Evolutionary conservation across 2,329 filamentous ascomycete species (phyloP).

Genomic region (Teratosphaeria pseudoeucalypti): DNA sequence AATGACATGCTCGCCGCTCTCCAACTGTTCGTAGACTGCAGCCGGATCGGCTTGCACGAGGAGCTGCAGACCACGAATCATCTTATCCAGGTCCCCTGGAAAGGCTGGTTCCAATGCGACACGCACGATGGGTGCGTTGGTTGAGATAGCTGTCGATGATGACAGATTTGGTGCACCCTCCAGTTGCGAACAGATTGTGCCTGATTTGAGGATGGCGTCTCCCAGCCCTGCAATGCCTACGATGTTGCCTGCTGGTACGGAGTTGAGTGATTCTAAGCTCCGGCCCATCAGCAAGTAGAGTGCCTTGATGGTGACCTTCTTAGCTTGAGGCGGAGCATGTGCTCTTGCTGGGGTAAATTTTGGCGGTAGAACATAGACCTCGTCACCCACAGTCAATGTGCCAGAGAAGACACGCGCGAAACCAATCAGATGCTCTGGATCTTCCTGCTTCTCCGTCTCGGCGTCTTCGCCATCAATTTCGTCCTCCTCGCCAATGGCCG

Average conservation of each 20-base stretch:
- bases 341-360: conserved; percentile 82
- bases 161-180: conserved; percentile 85
- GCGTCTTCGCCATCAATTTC: conserved; percentile 34
- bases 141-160: conserved; percentile 67
- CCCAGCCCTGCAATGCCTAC: conserved; percentile 91
- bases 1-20: conserved; percentile 89
- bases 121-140: conserved; percentile 71
- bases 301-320: conserved; percentile 74
- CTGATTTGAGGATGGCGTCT: conserved; percentile 89
- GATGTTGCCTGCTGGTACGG: conserved; percentile 85
- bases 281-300: conserved; percentile 95
- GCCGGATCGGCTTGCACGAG: conserved; percentile 93
- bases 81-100: conserved; percentile 82
- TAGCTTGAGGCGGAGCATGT: conserved; percentile 59
- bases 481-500: conserved; percentile 47
- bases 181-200: conserved; percentile 79
- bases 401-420: conserved; percentile 93
- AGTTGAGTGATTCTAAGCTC: conserved; percentile 68
- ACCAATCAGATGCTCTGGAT: conserved; percentile 82
- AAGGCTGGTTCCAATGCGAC: conserved; percentile 91
- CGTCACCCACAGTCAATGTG: conserved; percentile 77
- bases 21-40: conserved; percentile 86
- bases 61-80: conserved; percentile 78
- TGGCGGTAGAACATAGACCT: conserved; percentile 79
- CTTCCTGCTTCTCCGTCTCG: conserved; percentile 41